Conservation (phyloP, 345 rosid genomes). For the Arabidopsis suecica region DNA sequence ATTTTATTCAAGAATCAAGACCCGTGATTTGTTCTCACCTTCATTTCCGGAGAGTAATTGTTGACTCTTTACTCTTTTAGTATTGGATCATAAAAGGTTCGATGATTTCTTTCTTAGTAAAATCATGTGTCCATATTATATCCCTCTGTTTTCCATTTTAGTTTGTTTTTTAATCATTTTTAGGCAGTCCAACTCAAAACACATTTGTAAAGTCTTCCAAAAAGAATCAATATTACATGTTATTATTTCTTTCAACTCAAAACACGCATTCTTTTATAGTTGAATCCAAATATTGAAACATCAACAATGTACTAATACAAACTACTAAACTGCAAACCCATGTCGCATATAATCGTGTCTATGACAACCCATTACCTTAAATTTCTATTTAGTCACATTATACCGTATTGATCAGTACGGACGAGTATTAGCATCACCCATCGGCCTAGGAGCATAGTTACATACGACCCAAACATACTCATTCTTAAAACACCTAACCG, state of each 20-base stretch:
- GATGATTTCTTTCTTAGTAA: background rate
- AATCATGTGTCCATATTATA: background rate
- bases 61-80: constrained; percentile 7
- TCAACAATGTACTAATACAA: background rate
- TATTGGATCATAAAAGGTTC: constrained; percentile 2
- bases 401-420: background rate
- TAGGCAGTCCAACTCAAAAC: no score
- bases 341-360: background rate
- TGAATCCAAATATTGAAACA: background rate
- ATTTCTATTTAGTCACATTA: background rate
- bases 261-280: background rate
- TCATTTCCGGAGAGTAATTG: constrained; percentile 33
- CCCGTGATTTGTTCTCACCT: constrained; percentile 38
- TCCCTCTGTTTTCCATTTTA: no score
- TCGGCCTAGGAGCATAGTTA: constrained; percentile 60
- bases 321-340: background rate
- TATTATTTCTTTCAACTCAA: background rate
- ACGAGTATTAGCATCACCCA: constrained; percentile 47
- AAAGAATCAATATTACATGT: background rate
- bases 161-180: no score
- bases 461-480: constrained; percentile 56
- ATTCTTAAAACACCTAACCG: constrained; percentile 54
- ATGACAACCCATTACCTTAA: background rate
- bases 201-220: no score
- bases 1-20: constrained; percentile 1